These are phyloP conservation scores for Glonium stellatum DNA, from an alignment of 495 filamentous ascomycete species.

Conservation along the genomic window DNA sequence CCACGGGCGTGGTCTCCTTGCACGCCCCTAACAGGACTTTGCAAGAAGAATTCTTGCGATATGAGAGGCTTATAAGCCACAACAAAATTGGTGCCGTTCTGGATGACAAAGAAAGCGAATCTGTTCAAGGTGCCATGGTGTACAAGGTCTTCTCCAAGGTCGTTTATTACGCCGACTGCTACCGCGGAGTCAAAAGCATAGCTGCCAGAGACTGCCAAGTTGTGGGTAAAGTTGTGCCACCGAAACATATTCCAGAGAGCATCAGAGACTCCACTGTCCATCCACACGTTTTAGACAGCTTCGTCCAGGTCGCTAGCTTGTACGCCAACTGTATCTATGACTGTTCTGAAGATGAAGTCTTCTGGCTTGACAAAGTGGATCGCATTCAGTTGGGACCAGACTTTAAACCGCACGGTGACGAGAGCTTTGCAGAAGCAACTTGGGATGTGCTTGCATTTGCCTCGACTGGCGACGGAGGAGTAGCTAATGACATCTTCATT, in stretches of 20 bases:
- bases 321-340: background rate
- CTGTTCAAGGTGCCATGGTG: slow-evolving; percentile 45
- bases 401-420: no score
- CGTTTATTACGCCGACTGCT: slow-evolving; percentile 44
- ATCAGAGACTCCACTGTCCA: background rate
- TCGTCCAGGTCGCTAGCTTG: slow-evolving; percentile 1
- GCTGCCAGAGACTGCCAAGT: slow-evolving; percentile 41
- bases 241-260: background rate
- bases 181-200: slow-evolving; percentile 42
- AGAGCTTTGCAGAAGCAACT: slow-evolving; percentile 6
- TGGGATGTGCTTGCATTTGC: slow-evolving; percentile 48
- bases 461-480: no score
- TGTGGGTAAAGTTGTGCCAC: slow-evolving; percentile 37
- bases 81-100: no score
- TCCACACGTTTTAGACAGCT: background rate
- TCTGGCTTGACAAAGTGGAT: background rate
- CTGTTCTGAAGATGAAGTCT: background rate
- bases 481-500: no score
- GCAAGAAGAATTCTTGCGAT: no score
- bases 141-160: slow-evolving; percentile 44
- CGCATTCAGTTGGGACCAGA: background rate
- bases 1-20: no score
- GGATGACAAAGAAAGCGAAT: slow-evolving; percentile 42
- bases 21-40: no score
- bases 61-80: slow-evolving; percentile 36